Percentiles rank a stretch among this genome's conserved stretches.
phyloP scores from a whole-genome alignment of 768 basidiomycete species.

The Tricholoma matsutake region DNA sequence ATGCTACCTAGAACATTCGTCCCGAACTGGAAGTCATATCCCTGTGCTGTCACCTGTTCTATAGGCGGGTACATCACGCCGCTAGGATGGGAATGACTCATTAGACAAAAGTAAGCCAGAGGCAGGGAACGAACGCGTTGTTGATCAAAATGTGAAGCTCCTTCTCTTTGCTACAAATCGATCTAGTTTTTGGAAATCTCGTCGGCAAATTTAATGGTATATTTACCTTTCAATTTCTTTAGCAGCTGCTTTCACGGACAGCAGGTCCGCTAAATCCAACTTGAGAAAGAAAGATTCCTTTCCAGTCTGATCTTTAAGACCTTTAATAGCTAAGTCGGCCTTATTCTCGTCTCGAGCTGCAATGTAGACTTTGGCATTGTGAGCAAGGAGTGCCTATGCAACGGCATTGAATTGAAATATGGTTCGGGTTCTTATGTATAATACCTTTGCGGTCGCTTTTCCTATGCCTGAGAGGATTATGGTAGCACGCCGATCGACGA shows the following conservation, averaged over 20 bases:
- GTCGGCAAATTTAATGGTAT: no score
- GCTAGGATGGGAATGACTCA: slow-evolving; percentile 24
- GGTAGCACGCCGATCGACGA: no score
- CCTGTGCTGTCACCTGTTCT: slow-evolving; percentile 42
- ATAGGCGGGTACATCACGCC: slow-evolving; percentile 47
- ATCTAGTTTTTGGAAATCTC: not conserved
- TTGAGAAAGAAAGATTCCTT: slow-evolving; percentile 39
- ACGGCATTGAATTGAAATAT: not conserved
- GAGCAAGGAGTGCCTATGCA: slow-evolving; percentile 44
- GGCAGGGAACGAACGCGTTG: slow-evolving; percentile 36
- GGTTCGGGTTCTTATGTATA: not conserved
- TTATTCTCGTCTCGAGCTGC: slow-evolving; percentile 46
- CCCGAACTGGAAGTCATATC: slow-evolving; percentile 60
- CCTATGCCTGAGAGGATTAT: slow-evolving; percentile 46
- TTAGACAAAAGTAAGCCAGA: not conserved
- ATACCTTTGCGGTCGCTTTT: slow-evolving; percentile 55
- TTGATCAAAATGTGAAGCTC: slow-evolving; percentile 47
- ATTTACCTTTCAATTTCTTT: slow-evolving; percentile 38
- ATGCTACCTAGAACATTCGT: slow-evolving; percentile 47
- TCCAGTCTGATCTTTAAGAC: slow-evolving; percentile 49
- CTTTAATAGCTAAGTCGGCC: slow-evolving; percentile 46
- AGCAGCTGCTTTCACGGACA: slow-evolving; percentile 36
- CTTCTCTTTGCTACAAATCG: slow-evolving; percentile 37
- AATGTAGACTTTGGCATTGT: slow-evolving; percentile 68
- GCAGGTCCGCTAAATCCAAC: slow-evolving; percentile 43